phyloP scores from a whole-genome alignment of 768 basidiomycete species.

The Leccinum fibrillosum region DNA sequence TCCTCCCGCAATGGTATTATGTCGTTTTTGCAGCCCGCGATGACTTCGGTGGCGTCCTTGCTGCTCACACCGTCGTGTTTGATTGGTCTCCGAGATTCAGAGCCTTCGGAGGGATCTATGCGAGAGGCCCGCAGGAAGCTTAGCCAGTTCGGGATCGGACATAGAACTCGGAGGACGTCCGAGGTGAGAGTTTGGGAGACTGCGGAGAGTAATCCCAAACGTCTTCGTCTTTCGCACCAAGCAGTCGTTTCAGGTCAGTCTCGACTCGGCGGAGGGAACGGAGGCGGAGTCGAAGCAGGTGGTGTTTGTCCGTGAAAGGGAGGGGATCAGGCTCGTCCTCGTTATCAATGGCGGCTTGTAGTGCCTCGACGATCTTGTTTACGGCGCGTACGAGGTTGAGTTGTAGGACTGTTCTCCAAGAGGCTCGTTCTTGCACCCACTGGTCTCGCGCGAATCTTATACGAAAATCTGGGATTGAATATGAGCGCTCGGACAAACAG shows the following conservation, averaged over 20 bases:
- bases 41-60: conserved; percentile 46
- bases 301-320: conserved; percentile 48
- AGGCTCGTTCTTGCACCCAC: conserved; percentile 65
- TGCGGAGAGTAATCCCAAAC: conserved; percentile 25
- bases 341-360: conserved; percentile 52
- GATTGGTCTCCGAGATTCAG: not conserved
- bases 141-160: conserved; percentile 48
- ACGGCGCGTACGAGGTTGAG: conserved; percentile 77
- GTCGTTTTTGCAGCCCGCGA: conserved; percentile 61
- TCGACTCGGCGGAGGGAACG: conserved; percentile 61
- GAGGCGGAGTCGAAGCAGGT: conserved; percentile 57
- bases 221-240: conserved; percentile 47
- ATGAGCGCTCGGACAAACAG: conserved; percentile 5
- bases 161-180: conserved; percentile 41
- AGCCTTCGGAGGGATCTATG: conserved; percentile 7
- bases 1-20: conserved; percentile 64
- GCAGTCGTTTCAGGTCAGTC: conserved; percentile 55
- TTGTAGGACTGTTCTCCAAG: conserved; percentile 77
- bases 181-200: conserved; percentile 43
- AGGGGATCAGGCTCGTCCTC: conserved; percentile 28
- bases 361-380: conserved; percentile 58
- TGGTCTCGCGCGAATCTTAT: conserved; percentile 60
- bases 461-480: conserved; percentile 55
- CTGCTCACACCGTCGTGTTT: conserved; percentile 23
- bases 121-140: conserved; percentile 34